Base-by-base conservation (phyloP, 2,329 filamentous ascomycete genomes). In the Penicillium frequentans region DNA sequence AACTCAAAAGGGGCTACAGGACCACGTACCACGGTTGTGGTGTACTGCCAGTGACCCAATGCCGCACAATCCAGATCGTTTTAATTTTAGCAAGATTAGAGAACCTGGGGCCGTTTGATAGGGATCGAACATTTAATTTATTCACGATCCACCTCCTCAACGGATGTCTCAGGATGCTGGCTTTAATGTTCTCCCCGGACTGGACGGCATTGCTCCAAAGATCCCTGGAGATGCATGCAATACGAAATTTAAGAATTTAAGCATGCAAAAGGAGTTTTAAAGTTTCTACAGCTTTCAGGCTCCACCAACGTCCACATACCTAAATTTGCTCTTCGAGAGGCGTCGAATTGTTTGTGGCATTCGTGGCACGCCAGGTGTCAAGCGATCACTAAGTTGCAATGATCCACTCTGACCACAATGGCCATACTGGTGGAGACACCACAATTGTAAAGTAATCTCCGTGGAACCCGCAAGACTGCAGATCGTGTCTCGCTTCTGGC, bases 371-470 rank as follows among this genome's bases (percentile, higher is more conserved):
- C 21, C 14, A 29, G 16, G 5, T 13, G 27, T 29, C 26, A 47
- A 47, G 26, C 27, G 27, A 47, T 47, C 19, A n/a, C 24, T 47
- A 29, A 29, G n/a, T 31, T 26, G 9, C 4, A 47, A 46, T 4
- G 26, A 31, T 47, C 45, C 48, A 46, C 45, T 14, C 26, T 23
- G 7, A n/a, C n/a, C 24, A 9, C n/a, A 44, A 27, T 11, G 45
- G 31, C 42, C 24, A 9, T n/a, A 44, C 23, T 11, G 8, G 48
- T 53, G 54, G 49, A 50, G 49, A 51, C 39, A 39, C 47, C 49
- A 54, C 23, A 57, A 50, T 43, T 21, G 51, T 55, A 54, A 59
- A 31, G 56, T 59, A 61, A 61, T 61, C n/a, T 61, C 59, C 59
- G 54, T 1, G 6, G 16, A 19, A 16, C 26, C 45, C 26, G 13